Conservation (phyloP, 192 early-diverging fungal genomes). For the Coemansia sp. region DNA sequence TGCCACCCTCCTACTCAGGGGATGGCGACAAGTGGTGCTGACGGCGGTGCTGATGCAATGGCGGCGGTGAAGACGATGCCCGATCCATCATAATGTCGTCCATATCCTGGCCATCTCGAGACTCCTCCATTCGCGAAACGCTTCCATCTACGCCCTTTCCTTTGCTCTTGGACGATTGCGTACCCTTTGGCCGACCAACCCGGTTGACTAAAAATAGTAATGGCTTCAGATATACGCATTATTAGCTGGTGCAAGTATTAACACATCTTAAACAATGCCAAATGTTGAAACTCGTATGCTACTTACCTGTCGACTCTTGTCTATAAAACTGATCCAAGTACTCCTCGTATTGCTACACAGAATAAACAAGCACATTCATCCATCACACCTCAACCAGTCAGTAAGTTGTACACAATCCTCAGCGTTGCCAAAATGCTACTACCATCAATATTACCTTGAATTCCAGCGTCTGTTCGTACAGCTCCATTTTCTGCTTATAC, state of each 20-base stretch:
- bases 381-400: neutral
- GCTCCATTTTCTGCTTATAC: constrained; percentile 38
- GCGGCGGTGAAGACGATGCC: constrained; percentile 9
- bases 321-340: constrained; percentile 51
- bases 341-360: constrained; percentile 44
- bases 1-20: neutral
- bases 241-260: neutral
- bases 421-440: neutral
- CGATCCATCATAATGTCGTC: constrained; percentile 9
- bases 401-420: neutral
- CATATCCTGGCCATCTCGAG: neutral
- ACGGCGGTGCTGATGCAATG: constrained; percentile 1
- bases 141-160: constrained; percentile 20
- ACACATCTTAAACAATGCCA: neutral
- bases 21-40: neutral
- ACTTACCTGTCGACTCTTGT: constrained; percentile 52
- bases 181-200: constrained; percentile 54
- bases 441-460: constrained; percentile 28
- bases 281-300: neutral
- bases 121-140: neutral
- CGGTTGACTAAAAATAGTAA: constrained; percentile 41
- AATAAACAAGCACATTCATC: neutral
- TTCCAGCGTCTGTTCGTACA: constrained; percentile 40
- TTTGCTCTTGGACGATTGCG: constrained; percentile 30
- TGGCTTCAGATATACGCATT: neutral